Conservation (phyloP, 306 rosid species). For the Cicer arietinum region DNA sequence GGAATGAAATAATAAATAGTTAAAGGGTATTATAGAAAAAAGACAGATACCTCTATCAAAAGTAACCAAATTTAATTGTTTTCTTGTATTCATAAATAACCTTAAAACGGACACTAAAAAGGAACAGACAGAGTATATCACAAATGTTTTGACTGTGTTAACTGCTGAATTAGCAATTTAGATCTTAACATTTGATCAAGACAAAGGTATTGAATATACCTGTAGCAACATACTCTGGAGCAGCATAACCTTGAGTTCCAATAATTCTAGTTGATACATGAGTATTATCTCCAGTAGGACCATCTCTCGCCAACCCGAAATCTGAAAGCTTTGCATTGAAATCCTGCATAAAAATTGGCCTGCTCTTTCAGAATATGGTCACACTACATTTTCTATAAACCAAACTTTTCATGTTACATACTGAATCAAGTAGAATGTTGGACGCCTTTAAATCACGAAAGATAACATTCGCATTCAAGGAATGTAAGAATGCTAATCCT, state of each 20-base stretch:
- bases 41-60: no score
- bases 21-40: no score
- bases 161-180: slow-evolving; percentile 2
- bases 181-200: slow-evolving; percentile 30
- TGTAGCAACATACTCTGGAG: slow-evolving; percentile 95
- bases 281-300: slow-evolving; percentile 95
- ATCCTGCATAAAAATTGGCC: slow-evolving; percentile 59
- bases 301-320: slow-evolving; percentile 96
- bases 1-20: no score
- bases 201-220: slow-evolving; percentile 51
- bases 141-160: neutral
- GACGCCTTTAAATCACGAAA: slow-evolving; percentile 93
- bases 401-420: slow-evolving; percentile 46
- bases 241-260: slow-evolving; percentile 97
- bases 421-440: slow-evolving; percentile 88
- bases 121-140: no score
- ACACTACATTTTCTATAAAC: slow-evolving; percentile 3
- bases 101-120: no score
- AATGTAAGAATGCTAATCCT: slow-evolving; percentile 77
- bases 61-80: no score
- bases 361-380: slow-evolving; percentile 38
- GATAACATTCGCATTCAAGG: slow-evolving; percentile 75
- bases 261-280: slow-evolving; percentile 89
- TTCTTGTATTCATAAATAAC: no score
- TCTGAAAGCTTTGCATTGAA: slow-evolving; percentile 87